Base-by-base conservation (phyloP, 2,329 filamentous ascomycete species). In the Colletotrichum simmondsii region DNA sequence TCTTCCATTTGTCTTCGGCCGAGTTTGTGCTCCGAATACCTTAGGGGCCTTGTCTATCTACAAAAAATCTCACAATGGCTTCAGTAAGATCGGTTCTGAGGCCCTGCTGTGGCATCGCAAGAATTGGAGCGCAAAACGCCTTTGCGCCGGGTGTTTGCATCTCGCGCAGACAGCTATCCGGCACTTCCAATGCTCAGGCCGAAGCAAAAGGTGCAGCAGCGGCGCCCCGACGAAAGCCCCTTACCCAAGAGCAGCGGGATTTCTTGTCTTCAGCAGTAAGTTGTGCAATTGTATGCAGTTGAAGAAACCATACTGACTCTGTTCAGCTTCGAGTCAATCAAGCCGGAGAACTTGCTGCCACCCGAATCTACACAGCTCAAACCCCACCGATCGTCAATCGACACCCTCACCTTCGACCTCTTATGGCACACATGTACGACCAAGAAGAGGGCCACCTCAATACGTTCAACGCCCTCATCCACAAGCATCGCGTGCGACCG, bases 351-450 rank as follows among this genome's bases (percentile, higher is more conserved):
- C 91, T 99, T n/a, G 97, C 97, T 67, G 97, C 97, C 35, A 96
- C 94, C 30, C 90, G 97, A 68, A 99, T 99, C 82, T 99, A 98
- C 86, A 92, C 91, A 1, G 92, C 94, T 2, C 97, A 99, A 83
- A 96, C 92, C 1, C 95, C 95, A 0, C 90, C 92, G n/a, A 85
- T 98, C 65, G 87, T 95, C 69, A 89, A 90, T 76, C 90, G 92
- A 5, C 92, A 98, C 81, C 96, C 97, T 1, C 94, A 98, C 80
- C 91, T 99, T 22, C 92, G 94, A 7, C 93, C 95, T 0, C 85
- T 98, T 37, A 98, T 99, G 95, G 91, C 92, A 78, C 97, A 98
- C 88, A 99, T 99, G 97, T 95, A 98, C 86, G 94, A 97, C 78
- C 97, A 99, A 82, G 97, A 99, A 86, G 95, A 91, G 14, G 93